Conservation (phyloP, 1,284 basidiomycete genomes). For the Puccinia brachypodii region DNA sequence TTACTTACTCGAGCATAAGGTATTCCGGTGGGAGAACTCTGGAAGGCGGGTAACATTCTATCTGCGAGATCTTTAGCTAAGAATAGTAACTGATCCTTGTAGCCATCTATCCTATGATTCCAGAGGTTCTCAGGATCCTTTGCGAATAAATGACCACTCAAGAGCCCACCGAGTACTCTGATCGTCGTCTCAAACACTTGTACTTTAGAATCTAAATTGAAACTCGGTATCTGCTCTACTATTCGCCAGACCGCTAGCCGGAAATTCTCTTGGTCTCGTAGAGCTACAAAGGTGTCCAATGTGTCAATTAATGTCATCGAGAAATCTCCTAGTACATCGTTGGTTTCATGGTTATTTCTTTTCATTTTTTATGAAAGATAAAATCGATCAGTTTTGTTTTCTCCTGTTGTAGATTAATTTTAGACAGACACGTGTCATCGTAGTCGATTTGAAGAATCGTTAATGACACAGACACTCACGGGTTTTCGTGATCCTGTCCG, state of each 20-base stretch:
- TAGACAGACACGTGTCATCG: background rate
- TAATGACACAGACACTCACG: conserved; percentile 27
- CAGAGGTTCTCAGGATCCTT: conserved; percentile 36
- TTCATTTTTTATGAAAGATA: conserved; percentile 1
- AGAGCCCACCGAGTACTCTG: conserved; percentile 77
- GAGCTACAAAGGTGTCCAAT: conserved; percentile 75
- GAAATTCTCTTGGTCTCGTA: conserved; percentile 72
- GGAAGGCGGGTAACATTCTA: conserved; percentile 80
- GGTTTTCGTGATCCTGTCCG: conserved; percentile 15
- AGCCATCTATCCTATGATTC: conserved; percentile 53
- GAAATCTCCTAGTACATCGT: conserved; percentile 84
- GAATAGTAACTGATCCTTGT: conserved; percentile 67
- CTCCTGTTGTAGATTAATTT: background rate
- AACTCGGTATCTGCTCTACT: conserved; percentile 70
- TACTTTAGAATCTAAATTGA: conserved; percentile 67
- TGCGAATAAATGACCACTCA: conserved; percentile 49
- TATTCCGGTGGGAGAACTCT: conserved; percentile 74
- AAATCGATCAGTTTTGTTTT: background rate
- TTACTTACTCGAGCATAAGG: conserved; percentile 79
- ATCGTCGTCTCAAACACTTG: conserved; percentile 73
- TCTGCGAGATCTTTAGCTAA: conserved; percentile 81
- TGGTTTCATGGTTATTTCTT: conserved; percentile 69
- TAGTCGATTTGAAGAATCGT: background rate
- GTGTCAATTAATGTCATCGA: conserved; percentile 77
- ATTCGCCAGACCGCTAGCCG: conserved; percentile 72